Evolutionary conservation across 192 early-diverging fungal genomes (phyloP).

Genomic region (Coemansia reversa): DNA sequence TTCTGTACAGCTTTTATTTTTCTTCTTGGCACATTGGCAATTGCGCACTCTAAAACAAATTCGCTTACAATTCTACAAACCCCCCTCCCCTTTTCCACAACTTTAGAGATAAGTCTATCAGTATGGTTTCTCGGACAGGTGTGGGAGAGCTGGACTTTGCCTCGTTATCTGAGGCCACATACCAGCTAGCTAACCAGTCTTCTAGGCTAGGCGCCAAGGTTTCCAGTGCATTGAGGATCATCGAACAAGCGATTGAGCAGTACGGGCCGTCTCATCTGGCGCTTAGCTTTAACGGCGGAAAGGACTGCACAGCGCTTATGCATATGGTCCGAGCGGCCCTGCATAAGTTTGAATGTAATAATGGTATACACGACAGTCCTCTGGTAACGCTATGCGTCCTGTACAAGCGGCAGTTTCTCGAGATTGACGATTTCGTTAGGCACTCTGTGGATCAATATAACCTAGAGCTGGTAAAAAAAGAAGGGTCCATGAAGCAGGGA

Average conservation of each 20-base stretch:
- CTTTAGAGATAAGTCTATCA: not conserved
- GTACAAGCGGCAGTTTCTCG: slow-evolving; percentile 72
- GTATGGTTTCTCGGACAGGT: slow-evolving; percentile 40
- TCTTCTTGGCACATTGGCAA: not conserved
- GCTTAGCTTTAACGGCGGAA: slow-evolving; percentile 94
- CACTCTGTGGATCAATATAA: slow-evolving; percentile 67
- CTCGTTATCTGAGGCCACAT: slow-evolving; percentile 25
- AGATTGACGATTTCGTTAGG: slow-evolving; percentile 86
- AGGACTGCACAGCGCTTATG: slow-evolving; percentile 93
- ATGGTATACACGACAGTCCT: slow-evolving; percentile 12
- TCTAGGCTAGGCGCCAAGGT: slow-evolving; percentile 37
- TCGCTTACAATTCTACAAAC: not conserved
- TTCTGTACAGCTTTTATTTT: slow-evolving; percentile 2
- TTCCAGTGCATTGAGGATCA: slow-evolving; percentile 26
- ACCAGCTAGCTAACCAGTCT: slow-evolving; percentile 25
- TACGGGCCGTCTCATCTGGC: slow-evolving; percentile 61
- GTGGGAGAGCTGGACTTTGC: slow-evolving; percentile 30
- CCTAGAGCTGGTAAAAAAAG: slow-evolving; percentile 64
- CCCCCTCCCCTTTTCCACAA: too few species aligned
- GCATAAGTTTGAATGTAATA: slow-evolving; percentile 27
- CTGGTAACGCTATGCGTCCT: slow-evolving; percentile 77
- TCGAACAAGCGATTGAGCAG: slow-evolving; percentile 52
- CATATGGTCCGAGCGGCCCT: slow-evolving; percentile 74
- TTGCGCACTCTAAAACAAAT: not conserved
- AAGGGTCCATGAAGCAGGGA: slow-evolving; percentile 75